A percentile compares a stretch with the other conserved stretches of the same genome.
Evolutionary conservation across 2,329 filamentous ascomycete species (phyloP).

Genomic region (Penicillium sp.): DNA sequence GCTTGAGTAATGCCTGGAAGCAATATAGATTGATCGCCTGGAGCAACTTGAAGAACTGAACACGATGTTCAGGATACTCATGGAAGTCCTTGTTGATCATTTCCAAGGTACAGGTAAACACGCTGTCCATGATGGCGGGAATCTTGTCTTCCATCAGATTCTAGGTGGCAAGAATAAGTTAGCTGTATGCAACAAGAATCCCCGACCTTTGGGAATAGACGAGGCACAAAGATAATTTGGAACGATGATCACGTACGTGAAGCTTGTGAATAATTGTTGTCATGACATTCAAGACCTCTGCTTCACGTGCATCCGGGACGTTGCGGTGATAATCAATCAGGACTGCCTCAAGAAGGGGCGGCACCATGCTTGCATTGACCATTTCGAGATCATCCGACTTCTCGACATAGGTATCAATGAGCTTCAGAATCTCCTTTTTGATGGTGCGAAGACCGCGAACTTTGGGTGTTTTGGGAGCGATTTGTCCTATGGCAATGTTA

Average conservation of each 20-base stretch:
- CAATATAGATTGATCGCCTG: conserved; percentile 96
- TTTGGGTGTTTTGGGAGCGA: conserved; percentile 96
- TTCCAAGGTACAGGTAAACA: conserved; percentile 96
- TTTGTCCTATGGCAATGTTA: conserved; percentile 60
- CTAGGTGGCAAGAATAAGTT: conserved; percentile 45
- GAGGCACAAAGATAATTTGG: not conserved
- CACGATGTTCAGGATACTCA: conserved; percentile 95
- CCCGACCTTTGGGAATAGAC: not conserved
- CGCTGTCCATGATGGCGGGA: conserved; percentile 94
- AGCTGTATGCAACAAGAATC: not conserved
- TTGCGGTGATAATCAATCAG: conserved; percentile 96
- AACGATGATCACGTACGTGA: conserved; percentile 65
- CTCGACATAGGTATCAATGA: conserved; percentile 97
- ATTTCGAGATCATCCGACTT: conserved; percentile 96
- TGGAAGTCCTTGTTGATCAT: conserved; percentile 99
- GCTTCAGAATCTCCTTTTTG: conserved; percentile 98
- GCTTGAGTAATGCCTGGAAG: conserved; percentile 89
- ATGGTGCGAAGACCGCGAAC: conserved; percentile 93
- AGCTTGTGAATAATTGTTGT: conserved; percentile 96
- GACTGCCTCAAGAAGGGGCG: conserved; percentile 90
- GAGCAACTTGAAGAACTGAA: conserved; percentile 98
- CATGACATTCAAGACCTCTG: conserved; percentile 96
- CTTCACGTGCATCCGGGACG: conserved; percentile 90
- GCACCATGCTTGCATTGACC: conserved; percentile 90
- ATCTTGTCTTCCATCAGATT: conserved; percentile 98